Conservation (phyloP, 2,329 filamentous ascomycete species). For the Aspergillus sp. region DNA sequence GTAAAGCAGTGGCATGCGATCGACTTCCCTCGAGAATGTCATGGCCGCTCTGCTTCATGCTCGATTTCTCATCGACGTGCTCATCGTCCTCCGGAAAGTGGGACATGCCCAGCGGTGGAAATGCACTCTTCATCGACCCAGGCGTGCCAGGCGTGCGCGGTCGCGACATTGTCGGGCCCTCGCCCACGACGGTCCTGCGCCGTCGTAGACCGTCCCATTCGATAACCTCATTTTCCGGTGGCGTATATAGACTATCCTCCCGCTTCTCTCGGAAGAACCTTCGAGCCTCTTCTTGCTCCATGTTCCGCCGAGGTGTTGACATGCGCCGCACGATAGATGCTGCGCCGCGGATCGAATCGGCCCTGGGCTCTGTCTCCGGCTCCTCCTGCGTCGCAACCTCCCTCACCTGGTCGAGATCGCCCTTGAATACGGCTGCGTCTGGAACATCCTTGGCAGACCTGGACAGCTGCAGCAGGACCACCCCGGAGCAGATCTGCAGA, state of each 20-base stretch:
- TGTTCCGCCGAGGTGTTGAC: slow-evolving; percentile 63
- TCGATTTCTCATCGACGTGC: slow-evolving; percentile 19
- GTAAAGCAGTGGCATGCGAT: slow-evolving; percentile 28
- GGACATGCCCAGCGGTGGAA: slow-evolving; percentile 82
- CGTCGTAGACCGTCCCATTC: slow-evolving; percentile 89
- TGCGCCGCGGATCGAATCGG: slow-evolving; percentile 85
- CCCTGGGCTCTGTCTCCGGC: slow-evolving; percentile 91
- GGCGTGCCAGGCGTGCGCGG: slow-evolving; percentile 31
- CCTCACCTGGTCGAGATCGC: slow-evolving; percentile 87
- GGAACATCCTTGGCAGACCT: slow-evolving; percentile 97
- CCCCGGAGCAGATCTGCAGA: slow-evolving; percentile 83
- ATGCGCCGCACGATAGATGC: slow-evolving; percentile 80
- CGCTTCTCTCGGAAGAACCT: slow-evolving; percentile 70
- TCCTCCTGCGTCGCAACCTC: slow-evolving; percentile 93
- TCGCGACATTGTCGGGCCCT: slow-evolving; percentile 33
- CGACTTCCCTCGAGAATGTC: slow-evolving; percentile 32
- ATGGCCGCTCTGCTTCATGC: slow-evolving; percentile 19
- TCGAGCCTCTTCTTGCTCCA: slow-evolving; percentile 69
- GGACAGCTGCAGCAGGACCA: slow-evolving; percentile 87
- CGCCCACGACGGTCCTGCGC: slow-evolving; percentile 50
- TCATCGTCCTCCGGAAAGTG: slow-evolving; percentile 60
- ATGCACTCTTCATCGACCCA: slow-evolving; percentile 41
- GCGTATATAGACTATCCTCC: slow-evolving; percentile 60
- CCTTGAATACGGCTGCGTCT: slow-evolving; percentile 81
- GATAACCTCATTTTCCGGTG: slow-evolving; percentile 68